Evolutionary conservation across 345 rosid species (phyloP).

Genomic region (Zanthoxylum bungeanum): DNA sequence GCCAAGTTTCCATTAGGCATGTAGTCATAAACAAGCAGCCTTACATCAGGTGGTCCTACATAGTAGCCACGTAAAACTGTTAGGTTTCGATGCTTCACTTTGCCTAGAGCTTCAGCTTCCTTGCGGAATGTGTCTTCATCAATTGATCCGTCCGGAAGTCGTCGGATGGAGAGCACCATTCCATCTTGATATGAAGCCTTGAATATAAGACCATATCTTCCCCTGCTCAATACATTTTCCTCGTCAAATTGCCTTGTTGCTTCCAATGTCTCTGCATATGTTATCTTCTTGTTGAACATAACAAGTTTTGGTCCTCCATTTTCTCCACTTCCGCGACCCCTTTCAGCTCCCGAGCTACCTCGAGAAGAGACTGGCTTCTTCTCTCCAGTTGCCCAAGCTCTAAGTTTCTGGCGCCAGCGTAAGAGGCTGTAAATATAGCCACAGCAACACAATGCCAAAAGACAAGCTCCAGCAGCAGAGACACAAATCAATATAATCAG

Average conservation of each 20-base stretch:
- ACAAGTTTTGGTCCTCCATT: slow-evolving; percentile 73
- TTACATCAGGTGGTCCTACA: slow-evolving; percentile 50
- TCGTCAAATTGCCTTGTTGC: slow-evolving; percentile 65
- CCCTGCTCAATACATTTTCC: slow-evolving; percentile 56
- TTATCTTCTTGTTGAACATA: slow-evolving; percentile 71
- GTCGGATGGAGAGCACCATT: slow-evolving; percentile 58
- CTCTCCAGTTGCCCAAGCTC: slow-evolving; percentile 47
- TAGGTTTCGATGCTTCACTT: slow-evolving; percentile 53
- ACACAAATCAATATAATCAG: slow-evolving; percentile 46
- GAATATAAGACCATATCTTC: slow-evolving; percentile 50
- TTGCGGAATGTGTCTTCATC: slow-evolving; percentile 44
- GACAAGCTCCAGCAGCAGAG: slow-evolving; percentile 42
- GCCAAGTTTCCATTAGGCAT: slow-evolving; percentile 70
- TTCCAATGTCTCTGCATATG: slow-evolving; percentile 56
- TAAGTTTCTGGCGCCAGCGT: slow-evolving; percentile 61
- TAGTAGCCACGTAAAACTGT: slow-evolving; percentile 59
- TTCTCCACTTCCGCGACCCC: slow-evolving; percentile 49
- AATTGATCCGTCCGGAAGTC: slow-evolving; percentile 45
- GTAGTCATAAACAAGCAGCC: slow-evolving; percentile 58
- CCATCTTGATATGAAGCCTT: slow-evolving; percentile 61
- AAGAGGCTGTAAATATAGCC: slow-evolving; percentile 59
- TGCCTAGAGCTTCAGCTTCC: slow-evolving; percentile 56
- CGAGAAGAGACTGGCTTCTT: slow-evolving; percentile 61
- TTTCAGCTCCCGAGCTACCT: slow-evolving; percentile 59
- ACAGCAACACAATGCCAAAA: slow-evolving; percentile 55